Evolutionary conservation across 2,329 filamentous ascomycete genomes (phyloP).

Genomic region (Diaporthe nobilis): DNA sequence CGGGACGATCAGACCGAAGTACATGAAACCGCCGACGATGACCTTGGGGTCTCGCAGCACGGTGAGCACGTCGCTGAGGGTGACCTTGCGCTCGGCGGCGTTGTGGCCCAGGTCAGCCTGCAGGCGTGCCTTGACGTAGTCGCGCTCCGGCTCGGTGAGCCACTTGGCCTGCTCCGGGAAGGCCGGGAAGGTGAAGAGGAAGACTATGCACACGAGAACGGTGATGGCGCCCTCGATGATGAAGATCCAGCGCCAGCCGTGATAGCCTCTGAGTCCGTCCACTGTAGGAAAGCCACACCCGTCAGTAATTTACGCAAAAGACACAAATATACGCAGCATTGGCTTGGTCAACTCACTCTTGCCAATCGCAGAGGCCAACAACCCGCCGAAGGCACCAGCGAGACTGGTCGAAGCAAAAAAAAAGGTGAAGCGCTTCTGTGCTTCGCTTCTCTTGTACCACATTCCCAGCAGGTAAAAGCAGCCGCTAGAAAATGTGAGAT

Average conservation of each 20-base stretch:
- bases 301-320: background rate
- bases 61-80: constrained; percentile 68
- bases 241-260: constrained; percentile 87
- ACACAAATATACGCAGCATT: background rate
- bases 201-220: constrained; percentile 70
- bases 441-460: constrained; percentile 91
- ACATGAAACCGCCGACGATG: constrained; percentile 83
- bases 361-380: constrained; percentile 89
- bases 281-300: constrained; percentile 54
- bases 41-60: constrained; percentile 83
- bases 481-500: constrained; percentile 15
- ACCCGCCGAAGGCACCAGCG: constrained; percentile 87
- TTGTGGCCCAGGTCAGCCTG: constrained; percentile 78
- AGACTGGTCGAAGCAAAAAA: constrained; percentile 90
- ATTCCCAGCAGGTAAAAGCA: constrained; percentile 81
- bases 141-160: constrained; percentile 78
- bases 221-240: constrained; percentile 81
- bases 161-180: constrained; percentile 84
- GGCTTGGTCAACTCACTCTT: constrained; percentile 64
- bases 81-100: constrained; percentile 74
- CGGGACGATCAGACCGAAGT: constrained; percentile 76
- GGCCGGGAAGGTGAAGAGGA: constrained; percentile 79
- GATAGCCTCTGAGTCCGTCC: constrained; percentile 77
- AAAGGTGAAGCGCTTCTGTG: constrained; percentile 92
- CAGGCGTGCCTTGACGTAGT: constrained; percentile 76